Conservation (phyloP, 345 rosid species). For the Euphorbia tirucalli region DNA sequence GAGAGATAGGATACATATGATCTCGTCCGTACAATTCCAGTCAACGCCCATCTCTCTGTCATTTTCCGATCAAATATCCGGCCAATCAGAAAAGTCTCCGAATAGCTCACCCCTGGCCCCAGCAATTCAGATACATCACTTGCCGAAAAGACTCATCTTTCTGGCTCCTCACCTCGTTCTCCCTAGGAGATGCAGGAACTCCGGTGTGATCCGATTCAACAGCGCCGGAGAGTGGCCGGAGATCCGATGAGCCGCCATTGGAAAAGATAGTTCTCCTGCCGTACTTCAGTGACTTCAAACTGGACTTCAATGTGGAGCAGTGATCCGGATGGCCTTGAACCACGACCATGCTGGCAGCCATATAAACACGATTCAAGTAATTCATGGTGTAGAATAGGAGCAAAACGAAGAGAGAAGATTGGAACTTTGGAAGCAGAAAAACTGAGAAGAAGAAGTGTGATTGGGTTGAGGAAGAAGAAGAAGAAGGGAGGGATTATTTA, state of each 20-base stretch:
- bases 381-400: conserved; percentile 30
- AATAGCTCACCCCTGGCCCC: conserved; percentile 58
- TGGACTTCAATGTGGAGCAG: conserved; percentile 46
- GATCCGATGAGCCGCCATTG: conserved; percentile 36
- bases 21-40: too few species aligned
- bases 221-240: conserved; percentile 50
- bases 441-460: too few species aligned
- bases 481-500: conserved; percentile 7
- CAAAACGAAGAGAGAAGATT: too few species aligned
- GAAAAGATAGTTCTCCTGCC: conserved; percentile 41
- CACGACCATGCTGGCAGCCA: conserved; percentile 70
- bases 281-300: conserved; percentile 42
- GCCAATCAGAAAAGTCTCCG: too few species aligned
- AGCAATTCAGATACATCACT: conserved; percentile 88
- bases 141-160: conserved; percentile 71
- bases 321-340: conserved; percentile 69
- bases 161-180: conserved; percentile 20
- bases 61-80: too few species aligned
- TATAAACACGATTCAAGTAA: conserved; percentile 57
- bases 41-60: too few species aligned
- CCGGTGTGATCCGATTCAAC: conserved; percentile 43
- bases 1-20: too few species aligned
- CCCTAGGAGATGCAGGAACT: conserved; percentile 2
- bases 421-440: not conserved
- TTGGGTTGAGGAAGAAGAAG: not conserved